These are phyloP conservation scores for Penicillium sp. DNA, from an alignment of 2,329 filamentous ascomycete genomes.

Conservation along the genomic window DNA sequence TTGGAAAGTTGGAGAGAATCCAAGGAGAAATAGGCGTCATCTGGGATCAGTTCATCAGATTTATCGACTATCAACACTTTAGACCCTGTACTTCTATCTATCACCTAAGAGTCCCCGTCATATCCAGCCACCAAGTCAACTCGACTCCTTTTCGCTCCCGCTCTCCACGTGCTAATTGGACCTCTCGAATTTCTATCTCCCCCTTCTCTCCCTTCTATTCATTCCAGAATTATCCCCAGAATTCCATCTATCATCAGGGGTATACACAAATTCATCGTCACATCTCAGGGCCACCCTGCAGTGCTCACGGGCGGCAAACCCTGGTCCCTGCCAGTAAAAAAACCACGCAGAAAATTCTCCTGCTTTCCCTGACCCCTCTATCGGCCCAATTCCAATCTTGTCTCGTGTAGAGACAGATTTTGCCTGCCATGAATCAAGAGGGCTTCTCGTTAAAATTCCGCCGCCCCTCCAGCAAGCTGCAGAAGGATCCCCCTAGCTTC, in stretches of 20 bases:
- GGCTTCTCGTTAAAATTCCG: slow-evolving; percentile 38
- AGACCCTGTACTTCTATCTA: not conserved
- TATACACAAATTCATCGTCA: not conserved
- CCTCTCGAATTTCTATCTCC: not conserved
- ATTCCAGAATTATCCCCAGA: not conserved
- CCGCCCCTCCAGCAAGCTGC: slow-evolving; percentile 41
- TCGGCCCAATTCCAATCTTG: slow-evolving; percentile 27
- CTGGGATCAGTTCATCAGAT: not conserved
- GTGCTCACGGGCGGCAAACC: not conserved
- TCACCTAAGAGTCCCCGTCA: slow-evolving; percentile 2
- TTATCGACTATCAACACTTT: too few relatives aligned
- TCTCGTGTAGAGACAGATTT: slow-evolving; percentile 21
- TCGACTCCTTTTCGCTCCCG: slow-evolving; percentile 9
- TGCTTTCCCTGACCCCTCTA: slow-evolving; percentile 17
- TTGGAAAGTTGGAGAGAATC: not conserved
- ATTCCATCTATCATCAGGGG: not conserved
- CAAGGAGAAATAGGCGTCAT: not conserved
- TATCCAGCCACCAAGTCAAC: slow-evolving; percentile 5
- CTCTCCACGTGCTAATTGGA: slow-evolving; percentile 13
- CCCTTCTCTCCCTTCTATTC: not conserved
- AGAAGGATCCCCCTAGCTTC: slow-evolving; percentile 44
- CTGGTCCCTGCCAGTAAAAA: not conserved
- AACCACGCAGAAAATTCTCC: slow-evolving; percentile 16
- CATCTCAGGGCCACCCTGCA: not conserved
- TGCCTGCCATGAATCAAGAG: slow-evolving; percentile 35